A percentile compares a stretch with the other conserved stretches of the same genome.
These are phyloP conservation scores for Hymenoscyphus repandus DNA, from an alignment of 2,329 filamentous ascomycete genomes.

Conservation along the genomic window DNA sequence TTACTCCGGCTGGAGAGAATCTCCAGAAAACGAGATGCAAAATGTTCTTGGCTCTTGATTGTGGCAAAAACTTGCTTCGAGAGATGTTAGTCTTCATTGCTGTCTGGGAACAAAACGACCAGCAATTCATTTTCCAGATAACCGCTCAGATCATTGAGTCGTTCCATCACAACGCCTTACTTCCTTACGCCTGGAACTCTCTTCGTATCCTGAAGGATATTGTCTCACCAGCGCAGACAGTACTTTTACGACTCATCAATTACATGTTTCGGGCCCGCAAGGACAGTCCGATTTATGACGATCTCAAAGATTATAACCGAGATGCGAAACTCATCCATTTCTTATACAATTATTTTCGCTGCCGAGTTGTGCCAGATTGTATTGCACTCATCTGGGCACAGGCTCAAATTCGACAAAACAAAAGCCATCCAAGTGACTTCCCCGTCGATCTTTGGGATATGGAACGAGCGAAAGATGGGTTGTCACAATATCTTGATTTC, in stretches of 20 bases:
- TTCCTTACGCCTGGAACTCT: slow-evolving; percentile 88
- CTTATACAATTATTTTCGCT: slow-evolving; percentile 87
- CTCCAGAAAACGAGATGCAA: slow-evolving; percentile 88
- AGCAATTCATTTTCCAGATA: slow-evolving; percentile 92
- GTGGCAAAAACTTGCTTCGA: slow-evolving; percentile 80
- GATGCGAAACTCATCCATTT: slow-evolving; percentile 72
- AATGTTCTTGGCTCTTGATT: slow-evolving; percentile 83
- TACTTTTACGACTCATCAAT: slow-evolving; percentile 84
- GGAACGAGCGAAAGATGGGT: slow-evolving; percentile 91
- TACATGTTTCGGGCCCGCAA: slow-evolving; percentile 72
- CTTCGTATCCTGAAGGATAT: slow-evolving; percentile 93
- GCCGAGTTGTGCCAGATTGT: slow-evolving; percentile 88
- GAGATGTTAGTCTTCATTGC: slow-evolving; percentile 95
- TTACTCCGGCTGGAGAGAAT: slow-evolving; percentile 66
- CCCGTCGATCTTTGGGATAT: slow-evolving; percentile 96
- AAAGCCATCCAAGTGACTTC: slow-evolving; percentile 77
- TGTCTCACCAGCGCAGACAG: slow-evolving; percentile 89
- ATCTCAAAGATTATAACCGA: slow-evolving; percentile 47
- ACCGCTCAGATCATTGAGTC: slow-evolving; percentile 95
- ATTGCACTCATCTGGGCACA: slow-evolving; percentile 92
- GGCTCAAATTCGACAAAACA: slow-evolving; percentile 75
- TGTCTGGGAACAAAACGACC: slow-evolving; percentile 91
- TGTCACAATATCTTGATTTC: slow-evolving; percentile 92
- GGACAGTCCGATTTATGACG: slow-evolving; percentile 38
- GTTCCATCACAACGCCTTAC: slow-evolving; percentile 79